Base-by-base conservation (phyloP, 2,329 filamentous ascomycete species). In the Hyphodiscus sp. region DNA sequence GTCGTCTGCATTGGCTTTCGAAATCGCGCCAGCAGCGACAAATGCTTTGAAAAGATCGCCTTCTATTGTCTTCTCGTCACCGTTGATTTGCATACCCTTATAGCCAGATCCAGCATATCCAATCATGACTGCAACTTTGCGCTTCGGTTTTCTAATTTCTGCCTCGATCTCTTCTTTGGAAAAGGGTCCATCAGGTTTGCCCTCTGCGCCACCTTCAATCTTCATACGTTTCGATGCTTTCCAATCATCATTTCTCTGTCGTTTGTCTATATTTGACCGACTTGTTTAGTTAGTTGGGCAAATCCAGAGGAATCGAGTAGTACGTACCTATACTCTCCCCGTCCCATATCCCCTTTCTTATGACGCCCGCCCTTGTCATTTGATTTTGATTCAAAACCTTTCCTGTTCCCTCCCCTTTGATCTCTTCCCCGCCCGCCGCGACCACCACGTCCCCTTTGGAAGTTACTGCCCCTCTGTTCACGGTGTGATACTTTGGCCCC, bases 21-120 rank as follows among this genome's bases (percentile, higher is more conserved):
- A 95, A 57, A 99, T 96, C 41, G 94, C 91, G 18, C 91, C 89
- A 2, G 94, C 91, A 2, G 84, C 83, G 58, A 99, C 87, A 63
- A 99, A 92, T 2, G 94, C 94, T 30, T 83, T 82, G 73, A 99
- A 99, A 2, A 99, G 76, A 64, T 99, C 94, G 44, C 92, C 89
- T 73, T 99, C 94, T 59, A 99, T 97, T 0, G 92, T 99, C 74
- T 91, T 91, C 67, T 96, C 85, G 59, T 83, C 74, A 63, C 78
- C 77, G 69, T 86, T 85, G 68, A 99, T 87, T 73, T 99, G 94
- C 85, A 99, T 95, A 65, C 94, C 94, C 73, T 90, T 91, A 76
- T 99, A 99, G 16, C 94, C 94, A 10, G 90, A 96, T 48, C 94
- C 94, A 6, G 91, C 91, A 71, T 99, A 99, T 16, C 94, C 94